A percentile compares a stretch with the other conserved stretches of the same genome.
These are phyloP conservation scores for Rhodotorula sp. DNA, from an alignment of 1,284 basidiomycete genomes.

Conservation along the genomic window DNA sequence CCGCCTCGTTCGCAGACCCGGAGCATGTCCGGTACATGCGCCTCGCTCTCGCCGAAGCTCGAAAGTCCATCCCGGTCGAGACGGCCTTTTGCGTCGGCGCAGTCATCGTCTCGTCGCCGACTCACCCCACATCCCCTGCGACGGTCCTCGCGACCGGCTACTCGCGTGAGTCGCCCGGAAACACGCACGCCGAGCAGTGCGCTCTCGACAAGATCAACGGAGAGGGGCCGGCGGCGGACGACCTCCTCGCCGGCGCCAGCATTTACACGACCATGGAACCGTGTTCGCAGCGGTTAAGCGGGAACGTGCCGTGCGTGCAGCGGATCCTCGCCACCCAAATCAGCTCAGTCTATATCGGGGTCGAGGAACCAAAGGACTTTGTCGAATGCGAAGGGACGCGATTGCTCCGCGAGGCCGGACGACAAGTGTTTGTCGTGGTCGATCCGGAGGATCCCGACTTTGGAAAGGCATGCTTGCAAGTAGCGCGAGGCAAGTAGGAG, in stretches of 20 bases:
- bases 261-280: conserved; percentile 97
- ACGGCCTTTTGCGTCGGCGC: conserved; percentile 96
- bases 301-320: conserved; percentile 79
- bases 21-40: conserved; percentile 59
- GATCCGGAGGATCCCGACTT: conserved; percentile 55
- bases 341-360: conserved; percentile 79
- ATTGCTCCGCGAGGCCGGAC: conserved; percentile 69
- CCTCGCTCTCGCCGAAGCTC: conserved; percentile 69
- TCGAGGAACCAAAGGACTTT: conserved; percentile 90
- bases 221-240: neutral
- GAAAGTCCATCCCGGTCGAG: conserved; percentile 66
- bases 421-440: conserved; percentile 69
- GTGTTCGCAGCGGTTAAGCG: conserved; percentile 85
- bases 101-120: conserved; percentile 56
- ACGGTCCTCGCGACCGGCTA: conserved; percentile 72
- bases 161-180: conserved; percentile 88
- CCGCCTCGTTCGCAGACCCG: conserved; percentile 32
- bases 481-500: conserved; percentile 23
- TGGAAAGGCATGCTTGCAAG: conserved; percentile 63
- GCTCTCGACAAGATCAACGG: conserved; percentile 68
- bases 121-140: conserved; percentile 44
- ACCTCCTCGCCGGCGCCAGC: conserved; percentile 60
- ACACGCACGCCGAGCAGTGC: conserved; percentile 97
- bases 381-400: conserved; percentile 85
- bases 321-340: conserved; percentile 74